Evolutionary conservation across 345 rosid genomes (phyloP).

Genomic region (Lepidium didymum): DNA sequence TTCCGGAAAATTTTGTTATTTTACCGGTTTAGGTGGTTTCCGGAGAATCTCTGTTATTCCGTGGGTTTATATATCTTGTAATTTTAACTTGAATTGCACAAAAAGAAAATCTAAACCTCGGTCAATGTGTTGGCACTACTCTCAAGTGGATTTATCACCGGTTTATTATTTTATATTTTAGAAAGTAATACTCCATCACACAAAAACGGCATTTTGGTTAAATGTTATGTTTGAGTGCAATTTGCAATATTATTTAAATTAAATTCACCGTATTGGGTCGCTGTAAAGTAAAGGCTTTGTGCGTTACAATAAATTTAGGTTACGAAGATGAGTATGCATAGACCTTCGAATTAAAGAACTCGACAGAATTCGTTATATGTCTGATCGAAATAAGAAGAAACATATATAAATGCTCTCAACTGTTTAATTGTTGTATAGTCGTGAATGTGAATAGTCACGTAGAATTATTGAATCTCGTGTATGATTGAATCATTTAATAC

Average conservation of each 20-base stretch:
- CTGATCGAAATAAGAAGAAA: background rate
- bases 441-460: background rate
- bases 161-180: too few relatives aligned
- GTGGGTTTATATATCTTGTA: too few relatives aligned
- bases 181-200: too few relatives aligned
- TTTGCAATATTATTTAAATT: background rate
- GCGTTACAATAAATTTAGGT: background rate
- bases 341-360: background rate
- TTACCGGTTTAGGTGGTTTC: too few relatives aligned
- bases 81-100: too few relatives aligned
- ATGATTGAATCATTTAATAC: background rate
- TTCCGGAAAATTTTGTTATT: too few relatives aligned
- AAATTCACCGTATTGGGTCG: background rate
- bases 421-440: background rate
- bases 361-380: background rate
- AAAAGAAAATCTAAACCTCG: too few relatives aligned
- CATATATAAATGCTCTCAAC: conserved; percentile 5
- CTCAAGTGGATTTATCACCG: too few relatives aligned
- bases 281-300: background rate
- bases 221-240: background rate
- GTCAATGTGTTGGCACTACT: too few relatives aligned
- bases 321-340: background rate
- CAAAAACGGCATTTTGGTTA: too few relatives aligned
- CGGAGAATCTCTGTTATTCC: too few relatives aligned
- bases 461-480: background rate